These are phyloP conservation scores for Bombardia bombarda DNA, from an alignment of 495 filamentous ascomycete species.

Conservation along the genomic window DNA sequence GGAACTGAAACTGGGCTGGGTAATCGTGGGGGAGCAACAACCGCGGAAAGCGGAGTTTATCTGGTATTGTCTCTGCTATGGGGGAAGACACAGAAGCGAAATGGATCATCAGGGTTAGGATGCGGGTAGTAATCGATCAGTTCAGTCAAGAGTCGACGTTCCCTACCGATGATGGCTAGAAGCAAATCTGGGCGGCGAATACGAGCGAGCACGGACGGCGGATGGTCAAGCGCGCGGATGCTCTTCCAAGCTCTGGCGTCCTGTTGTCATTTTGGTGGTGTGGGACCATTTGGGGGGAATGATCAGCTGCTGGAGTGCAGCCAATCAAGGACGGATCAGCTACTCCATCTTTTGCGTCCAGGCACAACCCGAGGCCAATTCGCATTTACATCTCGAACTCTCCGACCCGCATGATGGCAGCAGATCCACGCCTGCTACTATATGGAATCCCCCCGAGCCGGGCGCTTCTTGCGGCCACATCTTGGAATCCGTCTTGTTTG, in stretches of 20 bases:
- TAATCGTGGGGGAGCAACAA: no score
- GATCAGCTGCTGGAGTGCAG: constrained; percentile 19
- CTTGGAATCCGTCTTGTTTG: neutral
- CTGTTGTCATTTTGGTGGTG: constrained; percentile 7
- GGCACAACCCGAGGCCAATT: constrained; percentile 21
- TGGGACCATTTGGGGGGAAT: constrained; percentile 12
- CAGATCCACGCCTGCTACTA: constrained; percentile 2
- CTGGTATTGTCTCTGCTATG: no score
- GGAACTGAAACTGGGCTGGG: no score
- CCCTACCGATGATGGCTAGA: no score
- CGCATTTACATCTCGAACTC: constrained; percentile 16
- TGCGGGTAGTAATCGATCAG: neutral
- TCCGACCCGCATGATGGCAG: constrained; percentile 14
- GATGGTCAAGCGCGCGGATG: no score
- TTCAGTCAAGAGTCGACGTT: neutral
- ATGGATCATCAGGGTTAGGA: no score
- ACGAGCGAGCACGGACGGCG: neutral
- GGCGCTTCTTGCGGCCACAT: constrained; percentile 3
- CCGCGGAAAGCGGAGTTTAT: no score
- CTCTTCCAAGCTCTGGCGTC: no score
- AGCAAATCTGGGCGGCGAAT: no score
- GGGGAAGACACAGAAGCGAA: no score
- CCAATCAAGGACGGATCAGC: constrained; percentile 19
- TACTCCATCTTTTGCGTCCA: constrained; percentile 16
- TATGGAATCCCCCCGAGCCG: neutral